Conservation (phyloP, 805 yeast species). For the Lipomyces mesembrius region DNA sequence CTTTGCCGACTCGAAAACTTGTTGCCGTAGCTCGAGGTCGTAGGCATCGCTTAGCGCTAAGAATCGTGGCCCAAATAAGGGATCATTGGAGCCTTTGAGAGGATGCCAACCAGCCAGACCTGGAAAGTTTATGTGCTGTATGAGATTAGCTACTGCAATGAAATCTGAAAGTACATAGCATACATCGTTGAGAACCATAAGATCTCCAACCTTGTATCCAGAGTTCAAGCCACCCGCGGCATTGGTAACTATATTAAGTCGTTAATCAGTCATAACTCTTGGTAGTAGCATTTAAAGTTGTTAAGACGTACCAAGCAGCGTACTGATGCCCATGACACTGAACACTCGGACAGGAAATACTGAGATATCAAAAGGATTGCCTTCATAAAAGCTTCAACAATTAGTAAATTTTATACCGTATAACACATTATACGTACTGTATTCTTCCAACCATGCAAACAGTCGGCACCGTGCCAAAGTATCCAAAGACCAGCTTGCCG, state of each 20-base stretch:
- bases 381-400: slow-evolving; percentile 64
- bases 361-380: slow-evolving; percentile 78
- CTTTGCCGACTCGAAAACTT: slow-evolving; percentile 60
- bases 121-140: slow-evolving; percentile 77
- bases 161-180: slow-evolving; percentile 9
- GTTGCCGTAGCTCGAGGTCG: slow-evolving; percentile 68
- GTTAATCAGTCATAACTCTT: not conserved
- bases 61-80: slow-evolving; percentile 81
- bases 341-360: slow-evolving; percentile 86
- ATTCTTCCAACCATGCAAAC: slow-evolving; percentile 93
- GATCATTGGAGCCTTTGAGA: slow-evolving; percentile 82
- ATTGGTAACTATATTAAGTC: slow-evolving; percentile 58
- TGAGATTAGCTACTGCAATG: not conserved
- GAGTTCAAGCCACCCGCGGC: slow-evolving; percentile 92
- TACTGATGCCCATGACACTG: slow-evolving; percentile 61
- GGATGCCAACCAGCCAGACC: slow-evolving; percentile 91
- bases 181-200: slow-evolving; percentile 81
- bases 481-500: slow-evolving; percentile 81
- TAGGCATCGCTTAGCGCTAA: slow-evolving; percentile 89
- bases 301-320: slow-evolving; percentile 57
- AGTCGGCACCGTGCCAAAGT: slow-evolving; percentile 77
- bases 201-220: slow-evolving; percentile 74
- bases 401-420: not conserved
- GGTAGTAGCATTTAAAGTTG: not conserved
- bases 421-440: slow-evolving; percentile 51